A percentile compares a stretch with the other conserved stretches of the same genome.
Evolutionary conservation across 305 asterid genomes (phyloP).

Genomic region (Ilex paraguariensis): DNA sequence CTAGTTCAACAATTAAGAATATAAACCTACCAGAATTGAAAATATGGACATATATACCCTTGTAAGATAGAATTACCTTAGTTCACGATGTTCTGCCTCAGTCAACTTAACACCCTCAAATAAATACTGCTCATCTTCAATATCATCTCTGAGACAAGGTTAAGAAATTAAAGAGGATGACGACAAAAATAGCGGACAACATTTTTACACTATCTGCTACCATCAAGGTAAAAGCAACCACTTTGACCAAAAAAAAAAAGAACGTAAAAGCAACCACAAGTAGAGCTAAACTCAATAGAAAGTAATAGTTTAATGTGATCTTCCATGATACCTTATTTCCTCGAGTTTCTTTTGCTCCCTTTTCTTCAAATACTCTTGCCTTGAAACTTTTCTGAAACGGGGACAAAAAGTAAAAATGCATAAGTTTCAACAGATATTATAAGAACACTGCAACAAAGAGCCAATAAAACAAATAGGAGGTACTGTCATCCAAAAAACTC

Average conservation of each 20-base stretch:
- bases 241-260: background rate
- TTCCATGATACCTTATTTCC: slow-evolving; percentile 47
- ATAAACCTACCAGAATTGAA: too few relatives aligned
- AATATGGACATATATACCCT: too few relatives aligned
- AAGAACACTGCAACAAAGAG: background rate
- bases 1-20: background rate
- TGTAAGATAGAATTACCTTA: slow-evolving; percentile 19
- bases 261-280: background rate
- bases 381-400: slow-evolving; percentile 54
- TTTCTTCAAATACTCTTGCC: slow-evolving; percentile 85
- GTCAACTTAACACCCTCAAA: slow-evolving; percentile 69
- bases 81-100: slow-evolving; percentile 60
- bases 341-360: slow-evolving; percentile 86
- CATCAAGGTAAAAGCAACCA: background rate
- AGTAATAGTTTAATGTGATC: slow-evolving; percentile 3
- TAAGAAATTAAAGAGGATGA: background rate
- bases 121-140: slow-evolving; percentile 80
- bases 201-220: background rate
- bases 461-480: too few relatives aligned
- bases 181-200: slow-evolving; percentile 7
- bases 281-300: background rate
- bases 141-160: slow-evolving; percentile 47
- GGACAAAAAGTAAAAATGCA: slow-evolving; percentile 13
- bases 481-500: background rate
- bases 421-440: slow-evolving; percentile 11